Evolutionary conservation across 805 yeast species (phyloP), one percentile per base, ranked within the genome.

Genomic region (Pichia scutulata): DNA sequence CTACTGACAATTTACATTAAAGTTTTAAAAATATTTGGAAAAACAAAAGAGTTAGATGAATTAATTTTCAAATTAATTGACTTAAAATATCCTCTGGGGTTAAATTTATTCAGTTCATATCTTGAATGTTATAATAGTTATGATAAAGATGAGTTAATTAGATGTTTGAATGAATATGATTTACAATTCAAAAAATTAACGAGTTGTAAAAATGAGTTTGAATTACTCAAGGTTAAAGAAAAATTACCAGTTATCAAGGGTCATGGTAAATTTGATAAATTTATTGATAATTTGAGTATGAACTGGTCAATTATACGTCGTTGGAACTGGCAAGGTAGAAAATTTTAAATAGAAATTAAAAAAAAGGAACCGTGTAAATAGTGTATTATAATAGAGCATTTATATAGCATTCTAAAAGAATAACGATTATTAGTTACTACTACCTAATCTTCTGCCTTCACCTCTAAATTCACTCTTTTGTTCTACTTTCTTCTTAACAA

Each of bases 21-120:
- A 14, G 65, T 81, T 53, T 66, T 82, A 33, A 71, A 72, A 3
- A 66, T 70, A 45, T 80, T 73, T 44, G 70, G 69, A 9, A 78
- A 79, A 55, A 59, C 67, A 2, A 66, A 70, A 4, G 82, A 80
- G 58, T 59, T 83, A n/a, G 63, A 76, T 0, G 73, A 68, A 37
- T 64, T 83, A 7, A 61, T 82, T 30, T 68, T 71, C 25, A 74
- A 80, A 75, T 76, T 88, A 82, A 80, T 78, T 39, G 60, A 63
- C 3, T 57, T 81, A 56, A 64, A 59, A 36, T 63, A 59, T 50
- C 60, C 57, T 4, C 40, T 66, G 14, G 56, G 53, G 4, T 19
- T 39, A 7, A 51, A 47, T 2, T 43, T 66, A 33, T 58, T 65
- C 37, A 50, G 54, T 19, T 44, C 44, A 4, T 63, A 62, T 36